These are phyloP conservation scores for Pyrus betulifolia DNA, from an alignment of 306 rosid genomes.

Conservation along the genomic window DNA sequence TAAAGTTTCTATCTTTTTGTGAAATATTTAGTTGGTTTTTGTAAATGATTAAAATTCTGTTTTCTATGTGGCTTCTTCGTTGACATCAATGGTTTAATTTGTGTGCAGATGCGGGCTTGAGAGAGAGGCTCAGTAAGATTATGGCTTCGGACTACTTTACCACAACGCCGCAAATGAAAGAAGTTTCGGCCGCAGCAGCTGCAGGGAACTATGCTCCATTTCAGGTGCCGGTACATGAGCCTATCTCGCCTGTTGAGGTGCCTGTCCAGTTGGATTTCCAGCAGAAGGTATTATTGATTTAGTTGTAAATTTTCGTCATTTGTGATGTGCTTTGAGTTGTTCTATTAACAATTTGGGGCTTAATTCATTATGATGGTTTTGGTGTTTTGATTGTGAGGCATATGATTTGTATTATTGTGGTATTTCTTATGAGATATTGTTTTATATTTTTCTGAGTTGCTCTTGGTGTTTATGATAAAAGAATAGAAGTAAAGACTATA, in stretches of 20 bases:
- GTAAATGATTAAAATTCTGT: not conserved
- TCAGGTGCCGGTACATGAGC: slow-evolving; percentile 51
- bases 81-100: not conserved
- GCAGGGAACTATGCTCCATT: slow-evolving; percentile 65
- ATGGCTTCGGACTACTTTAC: slow-evolving; percentile 84
- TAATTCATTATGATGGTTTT: not conserved
- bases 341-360: not conserved
- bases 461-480: not conserved
- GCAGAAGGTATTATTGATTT: slow-evolving; percentile 48
- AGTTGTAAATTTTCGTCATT: not conserved
- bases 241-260: slow-evolving; percentile 29
- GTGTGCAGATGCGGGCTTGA: slow-evolving; percentile 60
- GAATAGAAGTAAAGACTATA: not conserved
- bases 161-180: slow-evolving; percentile 89
- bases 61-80: not conserved
- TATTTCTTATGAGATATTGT: not conserved
- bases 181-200: slow-evolving; percentile 76
- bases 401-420: not conserved
- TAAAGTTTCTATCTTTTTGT: slow-evolving; percentile 12
- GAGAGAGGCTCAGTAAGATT: slow-evolving; percentile 78
- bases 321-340: not conserved
- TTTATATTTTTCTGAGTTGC: not conserved
- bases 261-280: slow-evolving; percentile 48
- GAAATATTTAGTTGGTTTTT: not conserved
- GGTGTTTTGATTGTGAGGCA: not conserved